phyloP scores from a whole-genome alignment of 2,329 filamentous ascomycete species.

The Endothia cerciana region DNA sequence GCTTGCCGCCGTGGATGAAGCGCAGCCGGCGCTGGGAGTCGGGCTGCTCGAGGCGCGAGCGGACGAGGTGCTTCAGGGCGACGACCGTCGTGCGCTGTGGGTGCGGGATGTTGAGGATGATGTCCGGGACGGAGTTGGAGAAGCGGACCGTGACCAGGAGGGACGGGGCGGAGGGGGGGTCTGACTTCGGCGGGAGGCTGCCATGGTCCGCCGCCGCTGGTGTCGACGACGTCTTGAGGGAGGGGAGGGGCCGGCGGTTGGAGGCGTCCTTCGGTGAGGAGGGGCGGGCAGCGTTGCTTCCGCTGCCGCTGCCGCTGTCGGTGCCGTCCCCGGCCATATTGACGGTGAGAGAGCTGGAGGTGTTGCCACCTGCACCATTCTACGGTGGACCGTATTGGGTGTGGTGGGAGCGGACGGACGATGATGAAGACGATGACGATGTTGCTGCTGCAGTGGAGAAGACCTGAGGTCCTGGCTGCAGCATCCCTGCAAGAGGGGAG shows the following conservation, averaged over 20 bases:
- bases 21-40: conserved; percentile 74
- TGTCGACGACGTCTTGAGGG: conserved; percentile 14
- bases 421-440: too few relatives aligned
- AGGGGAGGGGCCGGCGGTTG: conserved; percentile 10
- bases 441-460: conserved; percentile 1
- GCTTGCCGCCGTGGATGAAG: conserved; percentile 87
- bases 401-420: too few relatives aligned
- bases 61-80: conserved; percentile 81
- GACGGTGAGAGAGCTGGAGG: conserved; percentile 8
- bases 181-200: conserved; percentile 12
- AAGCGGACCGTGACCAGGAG: conserved; percentile 89
- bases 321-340: conserved; percentile 23
- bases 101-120: conserved; percentile 73
- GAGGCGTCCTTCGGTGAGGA: conserved; percentile 21
- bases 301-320: conserved; percentile 13
- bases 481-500: background rate
- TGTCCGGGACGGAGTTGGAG: conserved; percentile 80
- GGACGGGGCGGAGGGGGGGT: conserved; percentile 38
- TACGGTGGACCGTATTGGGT: background rate
- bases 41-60: conserved; percentile 65
- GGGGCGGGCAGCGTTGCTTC: conserved; percentile 22
- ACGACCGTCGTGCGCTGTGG: conserved; percentile 74
- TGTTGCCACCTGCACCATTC: background rate
- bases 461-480: too few relatives aligned
- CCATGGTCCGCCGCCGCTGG: conserved; percentile 11